Percentiles rank a stretch among this genome's conserved stretches.
Conservation (phyloP, 2,329 filamentous ascomycete species). For the Aureobasidium leucospermi region DNA sequence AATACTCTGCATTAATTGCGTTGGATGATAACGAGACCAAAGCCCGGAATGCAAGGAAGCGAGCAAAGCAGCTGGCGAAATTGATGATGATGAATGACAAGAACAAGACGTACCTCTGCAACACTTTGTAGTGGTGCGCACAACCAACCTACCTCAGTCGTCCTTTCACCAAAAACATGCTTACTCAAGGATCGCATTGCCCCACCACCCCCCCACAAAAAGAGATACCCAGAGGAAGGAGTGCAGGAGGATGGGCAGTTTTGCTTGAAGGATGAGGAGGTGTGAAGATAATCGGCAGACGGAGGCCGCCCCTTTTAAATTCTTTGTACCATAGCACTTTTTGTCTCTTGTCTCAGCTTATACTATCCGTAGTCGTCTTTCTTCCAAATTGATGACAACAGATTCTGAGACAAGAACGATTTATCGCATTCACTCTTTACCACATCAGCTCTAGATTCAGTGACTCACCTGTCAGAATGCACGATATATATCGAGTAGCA, state of each 20-base stretch:
- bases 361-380: neutral
- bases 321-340: constrained; percentile 10
- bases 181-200: constrained; percentile 9
- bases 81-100: constrained; percentile 8
- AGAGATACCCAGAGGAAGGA: constrained; percentile 11
- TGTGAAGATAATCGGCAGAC: constrained; percentile 1
- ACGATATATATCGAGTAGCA: too few relatives aligned
- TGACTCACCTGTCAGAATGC: too few relatives aligned
- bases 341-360: neutral
- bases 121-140: neutral
- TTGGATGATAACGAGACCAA: constrained; percentile 10
- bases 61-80: constrained; percentile 1
- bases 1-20: neutral
- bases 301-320: neutral
- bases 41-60: constrained; percentile 1
- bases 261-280: neutral
- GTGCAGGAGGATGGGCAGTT: neutral
- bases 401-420: neutral
- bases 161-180: neutral
- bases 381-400: neutral
- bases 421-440: neutral
- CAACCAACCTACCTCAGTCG: neutral
- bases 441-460: too few relatives aligned
- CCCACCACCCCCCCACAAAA: neutral
- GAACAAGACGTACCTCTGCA: neutral